phyloP scores from a whole-genome alignment of 768 basidiomycete genomes.

The Leccinellum rugosiceps region DNA sequence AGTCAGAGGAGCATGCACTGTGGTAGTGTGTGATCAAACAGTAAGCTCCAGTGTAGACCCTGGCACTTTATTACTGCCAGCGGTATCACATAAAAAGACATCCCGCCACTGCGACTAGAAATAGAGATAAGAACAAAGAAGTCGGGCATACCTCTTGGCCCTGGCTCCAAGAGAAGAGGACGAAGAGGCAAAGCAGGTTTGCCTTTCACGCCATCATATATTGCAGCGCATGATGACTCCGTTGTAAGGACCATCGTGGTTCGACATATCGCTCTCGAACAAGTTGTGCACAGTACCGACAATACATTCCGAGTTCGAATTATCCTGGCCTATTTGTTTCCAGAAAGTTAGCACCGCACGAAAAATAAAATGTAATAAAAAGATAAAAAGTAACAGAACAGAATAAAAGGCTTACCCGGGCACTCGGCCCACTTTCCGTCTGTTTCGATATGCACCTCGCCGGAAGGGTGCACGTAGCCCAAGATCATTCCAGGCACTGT shows the following conservation, averaged over 20 bases:
- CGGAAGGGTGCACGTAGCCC: conserved; percentile 38
- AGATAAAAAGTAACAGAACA: not conserved
- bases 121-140: not conserved
- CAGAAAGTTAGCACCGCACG: not conserved
- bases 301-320: conserved; percentile 36
- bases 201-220: not conserved
- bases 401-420: conserved; percentile 33
- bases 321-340: conserved; percentile 52
- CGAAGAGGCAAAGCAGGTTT: not conserved
- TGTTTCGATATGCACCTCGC: conserved; percentile 43
- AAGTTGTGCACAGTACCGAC: conserved; percentile 35
- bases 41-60: no score
- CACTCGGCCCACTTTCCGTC: conserved; percentile 49
- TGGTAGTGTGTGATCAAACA: no score
- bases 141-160: not conserved
- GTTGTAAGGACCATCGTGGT: conserved; percentile 45
- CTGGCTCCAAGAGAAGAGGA: no score
- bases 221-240: conserved; percentile 19
- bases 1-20: no score
- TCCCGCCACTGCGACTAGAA: not conserved
- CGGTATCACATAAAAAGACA: not conserved
- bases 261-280: conserved; percentile 34
- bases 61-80: not conserved
- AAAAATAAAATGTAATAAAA: not conserved
- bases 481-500: conserved; percentile 30